phyloP scores from a whole-genome alignment of 371 early-diverging fungal species.

The Phascolomyces articulosus region DNA sequence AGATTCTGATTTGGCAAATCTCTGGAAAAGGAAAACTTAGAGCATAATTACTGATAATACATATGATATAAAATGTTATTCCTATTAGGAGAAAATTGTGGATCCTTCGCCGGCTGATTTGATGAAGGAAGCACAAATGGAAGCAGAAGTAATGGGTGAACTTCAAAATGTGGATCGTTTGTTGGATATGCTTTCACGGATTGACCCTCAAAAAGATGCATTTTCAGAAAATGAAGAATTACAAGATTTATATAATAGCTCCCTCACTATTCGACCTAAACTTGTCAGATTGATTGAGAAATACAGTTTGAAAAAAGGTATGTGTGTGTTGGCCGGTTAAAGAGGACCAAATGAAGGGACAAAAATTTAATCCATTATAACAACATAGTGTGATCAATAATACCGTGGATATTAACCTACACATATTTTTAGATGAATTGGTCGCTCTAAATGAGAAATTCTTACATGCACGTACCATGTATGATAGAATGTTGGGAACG shows the following conservation, averaged over 20 bases:
- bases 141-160: conserved; percentile 74
- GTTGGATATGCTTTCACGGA: conserved; percentile 68
- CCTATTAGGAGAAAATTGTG: conserved; percentile 59
- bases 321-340: no score
- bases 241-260: conserved; percentile 74
- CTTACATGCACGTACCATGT: conserved; percentile 54
- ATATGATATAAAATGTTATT: no score
- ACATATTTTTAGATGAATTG: conserved; percentile 53
- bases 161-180: conserved; percentile 80
- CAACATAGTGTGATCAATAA: no score
- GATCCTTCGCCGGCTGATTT: conserved; percentile 65
- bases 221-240: conserved; percentile 88
- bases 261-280: conserved; percentile 77
- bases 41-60: no score
- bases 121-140: conserved; percentile 64
- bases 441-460: conserved; percentile 59
- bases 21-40: no score
- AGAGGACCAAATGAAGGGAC: no score
- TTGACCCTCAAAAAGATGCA: conserved; percentile 83
- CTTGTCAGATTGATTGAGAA: conserved; percentile 79
- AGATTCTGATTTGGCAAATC: no score
- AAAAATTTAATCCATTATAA: no score
- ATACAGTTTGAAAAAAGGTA: conserved; percentile 80
- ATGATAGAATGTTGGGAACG: conserved; percentile 50
- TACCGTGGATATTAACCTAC: no score